Percentiles rank a stretch among this genome's conserved stretches.
Conservation (phyloP, 805 yeast species). For the Kazachstania kunashirensis region DNA sequence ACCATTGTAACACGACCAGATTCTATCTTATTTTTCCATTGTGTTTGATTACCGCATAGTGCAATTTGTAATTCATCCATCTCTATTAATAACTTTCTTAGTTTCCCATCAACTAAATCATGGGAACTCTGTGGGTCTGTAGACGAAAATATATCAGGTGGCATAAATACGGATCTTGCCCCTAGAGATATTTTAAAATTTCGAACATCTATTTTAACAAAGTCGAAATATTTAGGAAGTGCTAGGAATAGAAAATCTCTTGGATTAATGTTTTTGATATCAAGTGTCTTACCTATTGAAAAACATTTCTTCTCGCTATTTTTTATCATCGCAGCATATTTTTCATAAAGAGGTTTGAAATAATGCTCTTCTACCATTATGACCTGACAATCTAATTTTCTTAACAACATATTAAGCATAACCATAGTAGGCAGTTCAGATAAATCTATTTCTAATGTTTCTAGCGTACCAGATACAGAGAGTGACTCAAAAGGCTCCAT, state of each 20-base stretch:
- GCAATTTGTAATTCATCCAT: slow-evolving; percentile 22
- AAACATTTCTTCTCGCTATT: slow-evolving; percentile 15
- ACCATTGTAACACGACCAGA: slow-evolving; percentile 14
- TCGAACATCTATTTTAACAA: slow-evolving; percentile 16
- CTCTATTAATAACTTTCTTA: slow-evolving; percentile 28
- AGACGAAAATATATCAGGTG: slow-evolving; percentile 30
- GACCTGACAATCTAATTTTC: slow-evolving; percentile 21
- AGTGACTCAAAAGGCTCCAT: slow-evolving; percentile 17
- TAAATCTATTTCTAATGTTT: slow-evolving; percentile 17
- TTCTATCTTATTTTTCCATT: slow-evolving; percentile 19
- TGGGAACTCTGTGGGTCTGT: slow-evolving; percentile 29
- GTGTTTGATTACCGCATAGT: slow-evolving; percentile 19
- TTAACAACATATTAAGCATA: slow-evolving; percentile 17
- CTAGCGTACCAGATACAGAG: slow-evolving; percentile 17
- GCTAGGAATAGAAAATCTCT: slow-evolving; percentile 18
- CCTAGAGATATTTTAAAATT: slow-evolving; percentile 28
- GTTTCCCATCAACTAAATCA: slow-evolving; percentile 33
- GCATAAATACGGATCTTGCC: slow-evolving; percentile 36
- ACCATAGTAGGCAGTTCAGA: slow-evolving; percentile 26
- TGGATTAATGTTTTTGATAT: slow-evolving; percentile 6
- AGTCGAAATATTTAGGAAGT: slow-evolving; percentile 31
- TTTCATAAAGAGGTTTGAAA: slow-evolving; percentile 22
- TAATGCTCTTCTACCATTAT: slow-evolving; percentile 22
- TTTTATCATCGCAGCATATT: slow-evolving; percentile 19
- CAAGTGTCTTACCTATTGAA: slow-evolving; percentile 5